A percentile compares a stretch with the other conserved stretches of the same genome.
phyloP scores from a whole-genome alignment of 2,329 filamentous ascomycete species.

The Harringtonia aguacate region DNA sequence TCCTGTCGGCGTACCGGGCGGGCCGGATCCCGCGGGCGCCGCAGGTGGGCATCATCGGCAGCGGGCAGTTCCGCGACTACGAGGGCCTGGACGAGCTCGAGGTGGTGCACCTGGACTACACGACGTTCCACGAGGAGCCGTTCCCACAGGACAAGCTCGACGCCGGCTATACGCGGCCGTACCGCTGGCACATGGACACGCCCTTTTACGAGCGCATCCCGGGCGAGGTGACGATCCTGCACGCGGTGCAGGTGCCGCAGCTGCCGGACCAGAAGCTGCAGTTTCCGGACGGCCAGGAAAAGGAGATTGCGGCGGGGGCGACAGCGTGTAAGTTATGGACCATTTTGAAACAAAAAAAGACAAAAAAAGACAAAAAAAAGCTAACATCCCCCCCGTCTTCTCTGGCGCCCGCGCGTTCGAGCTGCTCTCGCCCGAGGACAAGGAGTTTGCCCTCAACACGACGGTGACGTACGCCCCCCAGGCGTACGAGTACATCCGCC shows the following conservation, averaged over 20 bases:
- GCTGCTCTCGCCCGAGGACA: conserved; percentile 8
- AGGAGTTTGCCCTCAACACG: conserved; percentile 10
- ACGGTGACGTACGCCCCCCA: conserved; percentile 10
- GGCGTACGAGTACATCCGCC: conserved; percentile 17
- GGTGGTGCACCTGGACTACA: conserved; percentile 10
- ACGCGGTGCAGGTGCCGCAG: conserved; percentile 60
- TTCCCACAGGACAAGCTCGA: conserved; percentile 31
- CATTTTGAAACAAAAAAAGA: not conserved
- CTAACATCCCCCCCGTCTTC: conserved; percentile 5
- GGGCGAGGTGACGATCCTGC: conserved; percentile 58
- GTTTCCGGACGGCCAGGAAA: conserved; percentile 8
- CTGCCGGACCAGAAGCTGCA: conserved; percentile 6
- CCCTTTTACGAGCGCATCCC: conserved; percentile 64
- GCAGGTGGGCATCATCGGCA: conserved; percentile 11
- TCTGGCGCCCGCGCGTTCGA: conserved; percentile 10
- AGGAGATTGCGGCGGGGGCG: conserved; percentile 7
- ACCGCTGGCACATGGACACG: conserved; percentile 72
- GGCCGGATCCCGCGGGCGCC: conserved; percentile 8
- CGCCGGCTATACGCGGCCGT: conserved; percentile 43
- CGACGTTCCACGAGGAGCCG: conserved; percentile 9
- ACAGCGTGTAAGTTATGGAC: conserved; percentile 7
- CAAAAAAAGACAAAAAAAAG: too few species aligned
- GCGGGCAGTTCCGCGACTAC: conserved; percentile 8
- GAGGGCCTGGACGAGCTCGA: conserved; percentile 6
- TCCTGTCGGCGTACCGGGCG: conserved; percentile 9